Evolutionary conservation across 2,329 filamentous ascomycete species (phyloP), one percentile per base, ranked within the genome.

Genomic region (Blastomyces percursus): DNA sequence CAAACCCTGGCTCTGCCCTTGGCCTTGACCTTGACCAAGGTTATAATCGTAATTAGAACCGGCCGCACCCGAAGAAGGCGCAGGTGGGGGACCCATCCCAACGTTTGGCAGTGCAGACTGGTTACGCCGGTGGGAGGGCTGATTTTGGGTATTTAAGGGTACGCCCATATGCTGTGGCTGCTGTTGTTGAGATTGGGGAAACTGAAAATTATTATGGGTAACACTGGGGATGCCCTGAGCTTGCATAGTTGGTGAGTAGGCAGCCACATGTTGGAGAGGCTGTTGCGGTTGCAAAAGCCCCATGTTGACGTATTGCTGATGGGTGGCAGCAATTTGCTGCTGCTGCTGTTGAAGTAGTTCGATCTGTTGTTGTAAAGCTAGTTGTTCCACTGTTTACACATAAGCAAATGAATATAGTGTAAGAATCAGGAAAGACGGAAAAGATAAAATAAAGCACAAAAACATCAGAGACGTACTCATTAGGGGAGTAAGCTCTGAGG

Each of bases 311-410:
- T 96, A 96, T 79, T 97, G 93, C 78, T 96, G 92, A 73, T 96
- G 91, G 67, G 91, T 94, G 70, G 91, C 91, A 78, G 95, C 90
- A 73, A 97, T 95, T 75, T 96, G 92, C 77, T 97, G 92, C 76
- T 97, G 94, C 76, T 97, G 94, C 76, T 96, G 91, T 80, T 97
- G 93, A 72, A 96, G 82, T 72, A 92, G 83, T 77, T 96, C 91
- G 73, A 96, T 96, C 78, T 96, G 91, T 79, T 96, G 91, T 79
- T 95, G 91, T 75, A 96, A 90, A 74, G 90, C 89, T 73, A 95
- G 85, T 82, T 96, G 91, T 80, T 96, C 91, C 88, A 96, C 91
- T 93, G 30, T 55, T 19, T n/a, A 63, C 7, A 35, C n/a, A 32
- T 62, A 14, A 44, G 16, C 14, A 44, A 27, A 57, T 65, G 52